These are phyloP conservation scores for Themeda triandra DNA, from an alignment of 176 grass and related monocot genomes.

Conservation along the genomic window DNA sequence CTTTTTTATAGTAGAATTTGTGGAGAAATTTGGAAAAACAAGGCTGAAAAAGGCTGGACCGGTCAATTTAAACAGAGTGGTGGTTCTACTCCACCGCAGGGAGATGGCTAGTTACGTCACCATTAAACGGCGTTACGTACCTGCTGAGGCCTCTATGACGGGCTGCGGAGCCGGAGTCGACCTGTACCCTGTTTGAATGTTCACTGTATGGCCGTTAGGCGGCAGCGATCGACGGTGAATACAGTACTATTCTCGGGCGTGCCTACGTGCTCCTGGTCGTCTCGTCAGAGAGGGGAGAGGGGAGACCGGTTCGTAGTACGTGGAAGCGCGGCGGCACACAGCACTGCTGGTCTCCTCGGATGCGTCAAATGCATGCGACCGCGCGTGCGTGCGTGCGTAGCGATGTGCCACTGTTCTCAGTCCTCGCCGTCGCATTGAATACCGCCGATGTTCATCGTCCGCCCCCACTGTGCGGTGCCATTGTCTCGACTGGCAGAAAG, in stretches of 20 bases:
- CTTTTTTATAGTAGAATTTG: too few species aligned
- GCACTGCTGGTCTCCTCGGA: too few species aligned
- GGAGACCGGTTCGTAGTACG: background rate
- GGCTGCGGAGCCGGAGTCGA: background rate
- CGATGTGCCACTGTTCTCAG: background rate
- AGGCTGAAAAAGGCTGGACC: background rate
- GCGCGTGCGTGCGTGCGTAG: background rate
- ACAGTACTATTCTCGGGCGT: background rate
- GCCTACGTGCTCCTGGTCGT: too few species aligned
- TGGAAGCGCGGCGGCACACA: too few species aligned
- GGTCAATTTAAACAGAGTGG: background rate
- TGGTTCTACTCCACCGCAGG: too few species aligned
- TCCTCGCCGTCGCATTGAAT: background rate
- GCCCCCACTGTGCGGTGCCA: background rate
- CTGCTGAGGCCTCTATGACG: background rate
- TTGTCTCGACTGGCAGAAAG: background rate
- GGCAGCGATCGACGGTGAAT: background rate
- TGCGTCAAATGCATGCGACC: background rate
- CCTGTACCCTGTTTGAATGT: background rate
- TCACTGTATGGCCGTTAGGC: background rate
- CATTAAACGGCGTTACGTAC: background rate
- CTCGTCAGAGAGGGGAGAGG: background rate
- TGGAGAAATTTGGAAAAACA: too few species aligned
- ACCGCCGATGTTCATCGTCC: background rate
- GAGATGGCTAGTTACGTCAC: too few species aligned